Evolutionary conservation across 371 early-diverging fungal species (phyloP).

Genomic region (Umbelopsis sp.): DNA sequence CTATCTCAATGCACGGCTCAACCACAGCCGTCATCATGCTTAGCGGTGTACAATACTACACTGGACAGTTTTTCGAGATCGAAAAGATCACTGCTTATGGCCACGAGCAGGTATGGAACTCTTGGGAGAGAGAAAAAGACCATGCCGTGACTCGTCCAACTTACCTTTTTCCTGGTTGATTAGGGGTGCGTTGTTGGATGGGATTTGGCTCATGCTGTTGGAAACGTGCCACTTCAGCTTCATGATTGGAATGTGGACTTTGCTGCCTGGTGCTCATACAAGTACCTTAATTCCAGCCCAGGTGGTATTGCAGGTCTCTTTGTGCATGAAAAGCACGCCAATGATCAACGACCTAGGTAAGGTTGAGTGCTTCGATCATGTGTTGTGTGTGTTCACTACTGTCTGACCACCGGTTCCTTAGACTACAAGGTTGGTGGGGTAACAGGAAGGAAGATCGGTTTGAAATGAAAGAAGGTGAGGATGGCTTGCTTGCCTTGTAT

Average conservation of each 20-base stretch:
- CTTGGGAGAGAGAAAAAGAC: no score
- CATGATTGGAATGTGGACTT: slow-evolving; percentile 98
- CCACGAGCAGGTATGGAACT: slow-evolving; percentile 65
- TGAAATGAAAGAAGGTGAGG: slow-evolving; percentile 71
- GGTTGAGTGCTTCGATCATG: neutral
- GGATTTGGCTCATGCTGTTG: slow-evolving; percentile 96
- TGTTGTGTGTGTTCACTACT: neutral
- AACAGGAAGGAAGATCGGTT: slow-evolving; percentile 81
- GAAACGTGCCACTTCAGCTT: slow-evolving; percentile 86
- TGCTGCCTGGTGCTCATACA: slow-evolving; percentile 98
- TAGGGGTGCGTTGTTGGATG: slow-evolving; percentile 92
- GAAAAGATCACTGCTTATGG: slow-evolving; percentile 83
- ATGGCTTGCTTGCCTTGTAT: neutral
- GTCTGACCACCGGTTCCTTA: slow-evolving; percentile 13
- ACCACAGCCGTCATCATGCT: slow-evolving; percentile 87
- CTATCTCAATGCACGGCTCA: slow-evolving; percentile 75
- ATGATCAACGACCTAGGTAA: slow-evolving; percentile 56
- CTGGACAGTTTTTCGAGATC: slow-evolving; percentile 94
- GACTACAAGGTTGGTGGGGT: slow-evolving; percentile 97
- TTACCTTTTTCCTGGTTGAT: neutral
- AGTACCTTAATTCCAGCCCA: slow-evolving; percentile 95
- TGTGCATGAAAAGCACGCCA: slow-evolving; percentile 78
- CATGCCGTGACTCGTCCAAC: no score
- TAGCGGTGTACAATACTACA: slow-evolving; percentile 95
- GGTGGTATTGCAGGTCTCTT: slow-evolving; percentile 93